phyloP scores from a whole-genome alignment of 1,139 yeast genomes.

The Nakaseomyces uthaithaninus region DNA sequence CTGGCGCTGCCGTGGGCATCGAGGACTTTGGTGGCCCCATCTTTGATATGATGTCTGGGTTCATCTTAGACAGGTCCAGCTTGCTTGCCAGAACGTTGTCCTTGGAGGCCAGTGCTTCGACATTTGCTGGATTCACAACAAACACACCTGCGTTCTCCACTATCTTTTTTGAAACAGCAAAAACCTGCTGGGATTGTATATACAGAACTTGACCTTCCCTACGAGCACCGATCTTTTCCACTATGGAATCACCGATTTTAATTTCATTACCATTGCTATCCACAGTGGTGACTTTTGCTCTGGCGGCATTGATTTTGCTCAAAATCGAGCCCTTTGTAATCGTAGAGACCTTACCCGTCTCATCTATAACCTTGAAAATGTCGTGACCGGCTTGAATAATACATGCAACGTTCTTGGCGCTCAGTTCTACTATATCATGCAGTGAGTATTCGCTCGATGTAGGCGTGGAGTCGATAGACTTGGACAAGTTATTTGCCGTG shows the following conservation, averaged over 20 bases:
- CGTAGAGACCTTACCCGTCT: constrained; percentile 69
- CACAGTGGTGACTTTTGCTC: constrained; percentile 74
- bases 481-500: constrained; percentile 78
- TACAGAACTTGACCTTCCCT: constrained; percentile 86
- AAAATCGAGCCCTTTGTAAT: constrained; percentile 76
- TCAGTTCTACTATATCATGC: constrained; percentile 83
- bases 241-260: constrained; percentile 84
- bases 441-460: constrained; percentile 70
- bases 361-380: constrained; percentile 68
- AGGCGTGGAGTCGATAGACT: constrained; percentile 65
- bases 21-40: constrained; percentile 44
- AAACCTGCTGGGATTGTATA: constrained; percentile 70
- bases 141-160: constrained; percentile 88
- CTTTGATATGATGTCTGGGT: constrained; percentile 56
- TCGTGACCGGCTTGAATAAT: constrained; percentile 86
- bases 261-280: constrained; percentile 81
- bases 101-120: constrained; percentile 77
- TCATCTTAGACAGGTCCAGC: constrained; percentile 67
- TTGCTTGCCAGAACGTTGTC: constrained; percentile 34
- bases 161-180: constrained; percentile 70
- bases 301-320: constrained; percentile 54
- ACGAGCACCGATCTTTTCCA: constrained; percentile 68
- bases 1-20: constrained; percentile 36
- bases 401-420: constrained; percentile 82
- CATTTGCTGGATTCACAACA: constrained; percentile 67